A percentile compares a stretch with the other conserved stretches of the same genome.
Conservation (phyloP, 1,139 yeast genomes). For the Fermentozyma sake region DNA sequence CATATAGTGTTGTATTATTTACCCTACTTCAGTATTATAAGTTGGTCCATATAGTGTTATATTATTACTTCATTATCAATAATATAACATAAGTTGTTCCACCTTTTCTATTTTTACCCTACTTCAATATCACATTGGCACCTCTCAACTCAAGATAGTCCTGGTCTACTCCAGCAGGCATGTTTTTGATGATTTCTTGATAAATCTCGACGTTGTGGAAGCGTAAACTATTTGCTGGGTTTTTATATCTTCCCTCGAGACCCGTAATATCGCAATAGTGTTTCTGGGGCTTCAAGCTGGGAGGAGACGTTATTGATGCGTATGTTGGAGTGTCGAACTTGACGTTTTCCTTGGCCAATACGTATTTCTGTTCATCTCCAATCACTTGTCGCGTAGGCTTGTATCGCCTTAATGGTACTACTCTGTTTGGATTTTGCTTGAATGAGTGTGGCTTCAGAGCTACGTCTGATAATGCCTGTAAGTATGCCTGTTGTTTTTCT, state of each 20-base stretch:
- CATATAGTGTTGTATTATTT: too few species aligned
- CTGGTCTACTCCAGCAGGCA: slow-evolving; percentile 92
- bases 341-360: slow-evolving; percentile 37
- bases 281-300: slow-evolving; percentile 74
- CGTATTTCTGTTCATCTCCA: slow-evolving; percentile 70
- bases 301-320: slow-evolving; percentile 75
- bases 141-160: slow-evolving; percentile 84
- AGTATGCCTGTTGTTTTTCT: slow-evolving; percentile 13
- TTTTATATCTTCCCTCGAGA: slow-evolving; percentile 68
- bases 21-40: too few species aligned
- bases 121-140: slow-evolving; percentile 76
- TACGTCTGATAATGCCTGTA: slow-evolving; percentile 36
- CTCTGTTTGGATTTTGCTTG: slow-evolving; percentile 48
- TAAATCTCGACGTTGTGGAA: slow-evolving; percentile 83
- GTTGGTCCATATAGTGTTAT: too few species aligned
- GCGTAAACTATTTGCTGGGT: slow-evolving; percentile 72
- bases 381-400: slow-evolving; percentile 74
- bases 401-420: slow-evolving; percentile 54
- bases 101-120: slow-evolving; percentile 10
- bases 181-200: slow-evolving; percentile 66
- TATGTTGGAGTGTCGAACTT: slow-evolving; percentile 53
- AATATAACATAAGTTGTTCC: neutral
- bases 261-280: slow-evolving; percentile 96
- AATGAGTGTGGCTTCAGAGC: slow-evolving; percentile 45
- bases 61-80: neutral